Base-by-base conservation (phyloP, 192 early-diverging fungal species). In the Entomortierella beljakovae region DNA sequence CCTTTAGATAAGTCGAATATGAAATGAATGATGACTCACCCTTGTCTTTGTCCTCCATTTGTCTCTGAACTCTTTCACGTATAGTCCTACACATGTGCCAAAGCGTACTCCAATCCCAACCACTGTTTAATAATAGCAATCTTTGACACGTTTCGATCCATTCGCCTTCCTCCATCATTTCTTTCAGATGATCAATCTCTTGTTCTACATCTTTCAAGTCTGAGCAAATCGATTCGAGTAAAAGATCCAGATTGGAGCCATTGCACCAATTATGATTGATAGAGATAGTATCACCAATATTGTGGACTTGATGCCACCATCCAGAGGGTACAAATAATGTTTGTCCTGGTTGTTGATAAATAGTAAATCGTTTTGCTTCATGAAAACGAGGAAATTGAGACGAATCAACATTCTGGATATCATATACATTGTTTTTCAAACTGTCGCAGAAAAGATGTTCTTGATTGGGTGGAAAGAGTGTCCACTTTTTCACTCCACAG, bases 241-340 rank as follows among this genome's bases (percentile, higher is more conserved):
- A 69, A 5, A 66, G 56, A 6, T 63, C 70, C 22, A 93, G 49
- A 56, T 90, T 90, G 40, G 82, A 86, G 48, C 88, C 87, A 62
- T 93, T 92, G 13, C 80, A 69, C 92, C 92, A 93, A 61, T 93
- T 93, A 75, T 90, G 90, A 64, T 93, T 93, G 68, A 93, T 93
- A 6, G 90, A 92, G 37, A 93, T 90, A 0, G 90, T 90, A 35
- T 88, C 84, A 38, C 89, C 90, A 49, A 90, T 80, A 37, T 93
- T 93, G 50, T 82, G 80, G 13, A 92, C 91, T 64, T 91, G 90
- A 83, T 93, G 92, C 79, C 84, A 91, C 92, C 92, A 93, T 15
- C 88, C 87, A 4, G 87, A 87, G 8, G 92, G 92, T 4, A 93
- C 91, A 82, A 92, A 93, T 9, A 93, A 57, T 1, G 90, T 90